Conservation (phyloP, 2,329 filamentous ascomycete species). For the Pseudocercospora cruenta region DNA sequence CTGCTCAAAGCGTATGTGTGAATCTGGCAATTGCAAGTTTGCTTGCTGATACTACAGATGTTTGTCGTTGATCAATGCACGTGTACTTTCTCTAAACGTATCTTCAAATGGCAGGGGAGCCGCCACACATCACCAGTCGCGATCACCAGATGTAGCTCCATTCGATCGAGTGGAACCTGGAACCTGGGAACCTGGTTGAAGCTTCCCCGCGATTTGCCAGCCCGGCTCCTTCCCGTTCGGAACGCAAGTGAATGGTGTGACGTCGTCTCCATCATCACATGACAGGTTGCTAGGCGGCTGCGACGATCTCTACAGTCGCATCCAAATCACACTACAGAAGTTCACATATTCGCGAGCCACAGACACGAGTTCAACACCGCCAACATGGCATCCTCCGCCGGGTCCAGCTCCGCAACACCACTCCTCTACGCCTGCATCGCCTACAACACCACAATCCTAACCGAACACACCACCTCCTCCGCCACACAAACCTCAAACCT, state of each 20-base stretch:
- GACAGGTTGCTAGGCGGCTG: neutral
- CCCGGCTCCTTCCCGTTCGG: slow-evolving; percentile 5
- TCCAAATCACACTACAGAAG: neutral
- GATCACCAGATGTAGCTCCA: neutral
- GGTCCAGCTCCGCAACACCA: slow-evolving; percentile 40
- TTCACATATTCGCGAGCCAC: neutral
- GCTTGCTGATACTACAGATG: neutral
- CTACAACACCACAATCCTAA: slow-evolving; percentile 87
- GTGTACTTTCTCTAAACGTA: neutral
- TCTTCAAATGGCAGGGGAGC: neutral
- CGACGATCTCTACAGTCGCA: neutral
- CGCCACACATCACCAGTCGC: neutral
- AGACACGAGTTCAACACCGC: neutral
- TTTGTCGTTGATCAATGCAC: neutral
- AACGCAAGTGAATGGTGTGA: slow-evolving; percentile 1
- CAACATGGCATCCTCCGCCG: slow-evolving; percentile 43
- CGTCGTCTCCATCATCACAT: neutral
- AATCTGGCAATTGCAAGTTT: neutral
- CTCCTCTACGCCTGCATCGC: slow-evolving; percentile 76
- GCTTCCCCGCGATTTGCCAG: slow-evolving; percentile 3
- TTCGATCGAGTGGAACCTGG: neutral
- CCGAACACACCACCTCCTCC: slow-evolving; percentile 87
- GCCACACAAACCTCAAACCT: slow-evolving; percentile 82
- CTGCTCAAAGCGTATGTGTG: too few species aligned
- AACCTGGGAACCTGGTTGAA: neutral